Percentiles rank a stretch among this genome's conserved stretches.
phyloP scores from a whole-genome alignment of 2,329 filamentous ascomycete genomes.

The Diaporthe sp. region DNA sequence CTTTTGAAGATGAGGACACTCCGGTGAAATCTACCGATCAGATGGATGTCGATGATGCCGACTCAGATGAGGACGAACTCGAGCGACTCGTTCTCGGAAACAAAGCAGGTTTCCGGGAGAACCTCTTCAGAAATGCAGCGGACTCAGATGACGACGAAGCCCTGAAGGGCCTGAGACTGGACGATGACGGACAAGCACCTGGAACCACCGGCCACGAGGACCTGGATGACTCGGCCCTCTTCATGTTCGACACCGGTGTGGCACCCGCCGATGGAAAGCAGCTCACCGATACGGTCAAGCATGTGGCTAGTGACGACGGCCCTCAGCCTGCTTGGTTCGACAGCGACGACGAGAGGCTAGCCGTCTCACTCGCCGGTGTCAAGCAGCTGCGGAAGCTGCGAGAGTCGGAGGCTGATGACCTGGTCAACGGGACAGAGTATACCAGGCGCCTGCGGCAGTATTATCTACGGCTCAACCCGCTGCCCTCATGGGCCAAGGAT shows the following conservation, averaged over 20 bases:
- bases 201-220: slow-evolving; percentile 47
- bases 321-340: slow-evolving; percentile 86
- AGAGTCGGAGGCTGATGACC: slow-evolving; percentile 84
- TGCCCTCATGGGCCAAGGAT: slow-evolving; percentile 72
- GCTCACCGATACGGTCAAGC: slow-evolving; percentile 48
- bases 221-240: slow-evolving; percentile 86
- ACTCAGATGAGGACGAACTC: slow-evolving; percentile 86
- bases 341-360: slow-evolving; percentile 92
- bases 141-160: slow-evolving; percentile 53
- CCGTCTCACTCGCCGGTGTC: slow-evolving; percentile 84
- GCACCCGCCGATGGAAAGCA: slow-evolving; percentile 53
- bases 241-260: slow-evolving; percentile 83
- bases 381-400: slow-evolving; percentile 87
- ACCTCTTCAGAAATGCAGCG: slow-evolving; percentile 73
- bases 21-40: slow-evolving; percentile 45
- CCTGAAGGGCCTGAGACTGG: slow-evolving; percentile 51
- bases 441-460: slow-evolving; percentile 83
- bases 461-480: slow-evolving; percentile 72
- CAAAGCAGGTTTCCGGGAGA: slow-evolving; percentile 82
- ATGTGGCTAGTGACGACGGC: slow-evolving; percentile 41
- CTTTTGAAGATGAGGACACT: slow-evolving; percentile 41
- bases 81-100: slow-evolving; percentile 93
- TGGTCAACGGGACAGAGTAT: slow-evolving; percentile 90
- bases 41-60: slow-evolving; percentile 71
- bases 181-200: slow-evolving; percentile 44